Conservation (phyloP, 768 basidiomycete genomes). For the Coprinopsis cinerea region DNA sequence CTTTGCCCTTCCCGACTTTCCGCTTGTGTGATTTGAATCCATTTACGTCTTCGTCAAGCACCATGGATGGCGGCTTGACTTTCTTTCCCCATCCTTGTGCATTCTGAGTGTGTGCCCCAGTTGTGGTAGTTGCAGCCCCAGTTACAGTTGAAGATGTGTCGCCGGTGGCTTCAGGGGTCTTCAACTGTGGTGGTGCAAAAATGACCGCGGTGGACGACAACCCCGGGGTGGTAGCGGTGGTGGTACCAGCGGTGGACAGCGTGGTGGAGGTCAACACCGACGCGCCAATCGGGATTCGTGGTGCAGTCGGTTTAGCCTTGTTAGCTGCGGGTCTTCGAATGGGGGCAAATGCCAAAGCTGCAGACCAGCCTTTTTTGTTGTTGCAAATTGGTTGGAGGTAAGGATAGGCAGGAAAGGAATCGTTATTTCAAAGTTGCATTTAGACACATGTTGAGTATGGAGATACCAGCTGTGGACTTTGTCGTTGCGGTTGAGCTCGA, state of each 20-base stretch:
- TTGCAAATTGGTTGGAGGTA: too few species aligned
- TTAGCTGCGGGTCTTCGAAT: constrained; percentile 53
- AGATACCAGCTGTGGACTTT: constrained; percentile 56
- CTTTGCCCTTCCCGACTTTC: constrained; percentile 42
- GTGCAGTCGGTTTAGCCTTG: constrained; percentile 51
- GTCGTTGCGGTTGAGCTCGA: constrained; percentile 22
- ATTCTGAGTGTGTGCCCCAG: constrained; percentile 20
- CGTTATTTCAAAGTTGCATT: constrained; percentile 46
- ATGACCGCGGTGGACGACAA: constrained; percentile 59
- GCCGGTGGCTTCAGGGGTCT: constrained; percentile 22
- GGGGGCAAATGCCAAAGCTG: constrained; percentile 84
- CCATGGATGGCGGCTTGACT: constrained; percentile 86
- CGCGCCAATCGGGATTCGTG: constrained; percentile 59
- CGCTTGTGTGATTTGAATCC: constrained; percentile 66
- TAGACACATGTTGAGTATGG: constrained; percentile 39
- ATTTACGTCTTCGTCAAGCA: constrained; percentile 84
- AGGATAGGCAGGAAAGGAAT: constrained; percentile 26
- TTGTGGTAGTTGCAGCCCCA: not conserved
- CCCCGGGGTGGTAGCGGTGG: too few species aligned
- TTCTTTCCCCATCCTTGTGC: constrained; percentile 80
- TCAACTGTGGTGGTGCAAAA: constrained; percentile 61
- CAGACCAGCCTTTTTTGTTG: constrained; percentile 91
- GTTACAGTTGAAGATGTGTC: constrained; percentile 21
- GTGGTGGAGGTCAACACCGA: constrained; percentile 33
- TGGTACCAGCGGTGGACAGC: constrained; percentile 7